phyloP scores from a whole-genome alignment of 331 rosid species.

The Malus hybrid region DNA sequence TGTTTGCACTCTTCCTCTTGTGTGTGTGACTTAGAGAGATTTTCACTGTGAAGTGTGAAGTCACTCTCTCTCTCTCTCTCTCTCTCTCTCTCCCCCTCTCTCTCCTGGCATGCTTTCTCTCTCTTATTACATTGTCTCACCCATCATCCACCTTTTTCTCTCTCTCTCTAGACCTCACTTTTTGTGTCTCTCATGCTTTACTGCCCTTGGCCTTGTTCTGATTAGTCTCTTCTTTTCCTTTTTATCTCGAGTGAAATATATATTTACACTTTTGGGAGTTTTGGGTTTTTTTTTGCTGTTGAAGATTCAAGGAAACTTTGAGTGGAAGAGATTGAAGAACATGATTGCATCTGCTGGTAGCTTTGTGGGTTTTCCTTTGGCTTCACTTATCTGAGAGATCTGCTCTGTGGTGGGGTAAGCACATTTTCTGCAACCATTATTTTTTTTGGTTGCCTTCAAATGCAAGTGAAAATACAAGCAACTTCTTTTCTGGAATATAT shows the following conservation, averaged over 20 bases:
- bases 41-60: neutral
- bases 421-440: constrained; percentile 9
- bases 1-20: too few relatives aligned
- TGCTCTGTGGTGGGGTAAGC: constrained; percentile 37
- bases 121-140: constrained; percentile 11
- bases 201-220: constrained; percentile 15
- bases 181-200: constrained; percentile 28
- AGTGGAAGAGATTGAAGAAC: constrained; percentile 26
- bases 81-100: neutral
- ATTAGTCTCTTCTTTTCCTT: constrained; percentile 3
- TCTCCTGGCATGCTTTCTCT: constrained; percentile 33
- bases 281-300: neutral
- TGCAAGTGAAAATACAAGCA: constrained; percentile 24
- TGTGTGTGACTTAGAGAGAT: constrained; percentile 6
- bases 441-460: constrained; percentile 14
- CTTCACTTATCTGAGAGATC: constrained; percentile 39
- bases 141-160: constrained; percentile 1
- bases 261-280: constrained; percentile 8
- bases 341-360: constrained; percentile 31
- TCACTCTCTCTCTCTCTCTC: constrained; percentile 1
- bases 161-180: constrained; percentile 17
- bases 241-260: constrained; percentile 1
- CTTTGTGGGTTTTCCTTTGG: constrained; percentile 36
- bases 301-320: constrained; percentile 16
- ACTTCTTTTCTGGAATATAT: constrained; percentile 5